These are phyloP conservation scores for Trametes maxima DNA, from an alignment of 768 basidiomycete genomes.

Conservation along the genomic window DNA sequence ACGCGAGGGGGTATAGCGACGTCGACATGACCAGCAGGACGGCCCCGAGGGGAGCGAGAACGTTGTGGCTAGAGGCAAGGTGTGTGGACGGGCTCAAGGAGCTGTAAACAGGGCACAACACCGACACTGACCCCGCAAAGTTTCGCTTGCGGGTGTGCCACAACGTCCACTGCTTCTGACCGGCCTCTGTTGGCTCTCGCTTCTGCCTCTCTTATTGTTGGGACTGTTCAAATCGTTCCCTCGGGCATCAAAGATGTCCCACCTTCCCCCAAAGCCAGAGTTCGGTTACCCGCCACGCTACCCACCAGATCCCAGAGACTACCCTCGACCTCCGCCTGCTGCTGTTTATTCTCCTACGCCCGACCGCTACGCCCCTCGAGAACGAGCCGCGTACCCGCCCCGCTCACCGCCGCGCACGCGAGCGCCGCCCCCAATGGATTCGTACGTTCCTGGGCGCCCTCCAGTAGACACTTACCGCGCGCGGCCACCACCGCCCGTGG, in stretches of 20 bases:
- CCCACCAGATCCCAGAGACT: constrained; percentile 28
- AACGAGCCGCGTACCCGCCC: constrained; percentile 25
- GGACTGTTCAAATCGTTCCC: too few relatives aligned
- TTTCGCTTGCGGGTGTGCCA: not conserved
- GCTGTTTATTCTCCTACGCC: constrained; percentile 13
- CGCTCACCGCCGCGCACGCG: constrained; percentile 27
- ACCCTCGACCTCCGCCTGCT: constrained; percentile 25
- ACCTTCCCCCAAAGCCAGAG: constrained; percentile 38
- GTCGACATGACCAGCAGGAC: constrained; percentile 26
- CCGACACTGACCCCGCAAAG: not conserved
- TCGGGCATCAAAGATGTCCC: constrained; percentile 25
- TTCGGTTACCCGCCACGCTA: constrained; percentile 30
- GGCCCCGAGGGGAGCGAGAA: not conserved
- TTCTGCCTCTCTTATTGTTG: not conserved
- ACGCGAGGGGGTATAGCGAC: constrained; percentile 77
- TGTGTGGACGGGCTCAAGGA: not conserved
- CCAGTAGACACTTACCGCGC: constrained; percentile 15
- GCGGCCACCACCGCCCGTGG: constrained; percentile 14
- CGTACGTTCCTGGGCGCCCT: constrained; percentile 25
- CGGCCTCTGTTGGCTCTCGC: not conserved
- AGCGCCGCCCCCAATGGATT: constrained; percentile 22
- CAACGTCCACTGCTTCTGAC: not conserved
- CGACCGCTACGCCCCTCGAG: constrained; percentile 19
- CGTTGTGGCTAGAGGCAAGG: not conserved
- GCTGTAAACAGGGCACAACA: constrained; percentile 28